Percentiles rank a stretch among this genome's conserved stretches.
Evolutionary conservation across 2,329 filamentous ascomycete genomes (phyloP).

Genomic region (Hymenoscyphus albidus): DNA sequence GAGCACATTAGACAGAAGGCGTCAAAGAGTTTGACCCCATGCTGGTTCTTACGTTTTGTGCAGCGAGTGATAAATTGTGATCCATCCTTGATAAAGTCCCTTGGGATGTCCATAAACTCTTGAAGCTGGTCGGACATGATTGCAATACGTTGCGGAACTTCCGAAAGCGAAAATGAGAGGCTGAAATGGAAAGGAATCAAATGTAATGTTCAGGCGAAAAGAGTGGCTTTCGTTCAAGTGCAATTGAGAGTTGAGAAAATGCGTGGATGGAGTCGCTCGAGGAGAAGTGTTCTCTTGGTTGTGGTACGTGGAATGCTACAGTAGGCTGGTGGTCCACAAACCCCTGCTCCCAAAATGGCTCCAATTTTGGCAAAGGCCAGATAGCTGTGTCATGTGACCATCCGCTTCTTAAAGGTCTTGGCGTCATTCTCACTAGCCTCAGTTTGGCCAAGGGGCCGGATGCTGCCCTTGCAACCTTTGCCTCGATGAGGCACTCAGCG

Average conservation of each 20-base stretch:
- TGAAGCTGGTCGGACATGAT: constrained; percentile 53
- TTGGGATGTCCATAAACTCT: constrained; percentile 52
- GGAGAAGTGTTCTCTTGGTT: constrained; percentile 6
- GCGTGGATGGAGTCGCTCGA: background rate
- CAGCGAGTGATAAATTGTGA: constrained; percentile 42
- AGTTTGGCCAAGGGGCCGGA: background rate
- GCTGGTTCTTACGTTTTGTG: constrained; percentile 39
- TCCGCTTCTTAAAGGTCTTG: background rate
- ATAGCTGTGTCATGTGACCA: background rate
- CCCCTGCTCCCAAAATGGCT: background rate
- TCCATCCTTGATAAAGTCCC: constrained; percentile 45
- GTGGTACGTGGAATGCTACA: background rate
- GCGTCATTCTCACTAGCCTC: background rate
- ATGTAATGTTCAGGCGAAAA: constrained; percentile 2
- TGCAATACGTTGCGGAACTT: constrained; percentile 10
- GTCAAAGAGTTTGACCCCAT: background rate
- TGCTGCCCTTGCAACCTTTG: background rate
- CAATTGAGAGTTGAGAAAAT: background rate
- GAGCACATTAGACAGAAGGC: background rate
- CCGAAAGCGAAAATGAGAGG: constrained; percentile 3
- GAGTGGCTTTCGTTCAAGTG: background rate
- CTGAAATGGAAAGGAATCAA: constrained; percentile 3
- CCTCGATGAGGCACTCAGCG: constrained; percentile 1
- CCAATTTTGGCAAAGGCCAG: constrained; percentile 6
- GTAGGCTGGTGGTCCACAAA: background rate